Evolutionary conservation across 2,329 filamentous ascomycete species (phyloP), one percentile per base, ranked within the genome.

Genomic region (Exophiala lecanii-corni): DNA sequence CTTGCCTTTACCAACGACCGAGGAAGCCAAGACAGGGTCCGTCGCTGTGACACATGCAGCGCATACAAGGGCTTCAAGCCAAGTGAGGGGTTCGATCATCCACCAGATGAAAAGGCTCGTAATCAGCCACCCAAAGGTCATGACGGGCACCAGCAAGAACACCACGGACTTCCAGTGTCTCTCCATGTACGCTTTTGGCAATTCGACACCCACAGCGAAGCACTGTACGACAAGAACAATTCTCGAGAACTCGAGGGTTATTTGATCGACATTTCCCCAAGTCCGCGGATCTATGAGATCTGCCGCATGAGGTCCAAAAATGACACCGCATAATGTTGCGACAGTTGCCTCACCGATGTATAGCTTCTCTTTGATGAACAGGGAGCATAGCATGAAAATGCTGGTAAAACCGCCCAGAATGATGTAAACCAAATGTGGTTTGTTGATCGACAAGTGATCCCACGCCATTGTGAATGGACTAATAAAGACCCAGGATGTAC

Each of bases 261-360:
- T 79, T 53, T 81, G 73, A 56, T 84, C 81, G 33, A 77, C 71
- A 48, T 84, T 81, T 23, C 81, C 81, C 81, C 81, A 84, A 37
- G 68, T 63, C 40, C 63, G 42, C 18, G 74, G 81, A 53, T 81
- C 71, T 56, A 84, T 81, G 13, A 84, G 64, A 53, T 80, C 71
- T 30, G 81, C 78, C 2, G 76, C 79, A 64, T 83, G 78, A 3
- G 80, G 81, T 2, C 81, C 81, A 51, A 85, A 83, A 41, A 84
- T 81, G 61, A 85, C 81, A 50, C 81, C 81, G 58, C 79, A 84
- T 9, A 84, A 63, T 1, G 81, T 83, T n/a, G 81, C 81, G 33
- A 98, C 87, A 1, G 92, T 97, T 38, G 92, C 92, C 75, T 98
- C 92, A 62, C 92, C 92, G 64, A 98, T 98, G 71, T 98, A 98